Evolutionary conservation across 768 basidiomycete species (phyloP).

Genomic region (Suillus sp.): DNA sequence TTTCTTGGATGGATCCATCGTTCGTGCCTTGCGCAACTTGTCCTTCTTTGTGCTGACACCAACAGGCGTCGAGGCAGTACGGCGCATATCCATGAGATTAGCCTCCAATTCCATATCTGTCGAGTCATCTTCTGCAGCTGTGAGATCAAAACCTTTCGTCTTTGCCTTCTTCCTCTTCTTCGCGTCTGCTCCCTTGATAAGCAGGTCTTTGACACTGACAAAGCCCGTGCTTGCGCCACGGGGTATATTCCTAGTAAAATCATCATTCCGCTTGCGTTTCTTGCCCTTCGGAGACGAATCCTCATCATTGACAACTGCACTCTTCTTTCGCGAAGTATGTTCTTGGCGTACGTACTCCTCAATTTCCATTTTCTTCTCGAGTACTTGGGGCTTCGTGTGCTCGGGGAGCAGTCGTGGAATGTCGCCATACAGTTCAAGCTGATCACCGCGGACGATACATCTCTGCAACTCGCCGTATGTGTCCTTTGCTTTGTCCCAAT

Average conservation of each 20-base stretch:
- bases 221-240: slow-evolving; percentile 71
- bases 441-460: slow-evolving; percentile 80
- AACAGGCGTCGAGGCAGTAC: slow-evolving; percentile 46
- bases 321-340: slow-evolving; percentile 40
- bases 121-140: slow-evolving; percentile 63
- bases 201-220: slow-evolving; percentile 63
- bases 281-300: slow-evolving; percentile 37
- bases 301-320: slow-evolving; percentile 27
- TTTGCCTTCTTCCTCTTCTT: slow-evolving; percentile 47
- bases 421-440: slow-evolving; percentile 92
- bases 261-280: slow-evolving; percentile 74
- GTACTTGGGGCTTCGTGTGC: slow-evolving; percentile 70
- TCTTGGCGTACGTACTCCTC: slow-evolving; percentile 66
- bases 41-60: slow-evolving; percentile 39
- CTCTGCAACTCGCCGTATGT: slow-evolving; percentile 89
- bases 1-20: slow-evolving; percentile 36
- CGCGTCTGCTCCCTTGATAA: slow-evolving; percentile 49
- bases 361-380: slow-evolving; percentile 85
- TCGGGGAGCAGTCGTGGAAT: slow-evolving; percentile 84
- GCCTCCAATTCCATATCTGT: slow-evolving; percentile 68
- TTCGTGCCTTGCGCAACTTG: slow-evolving; percentile 48
- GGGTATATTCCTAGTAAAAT: slow-evolving; percentile 71
- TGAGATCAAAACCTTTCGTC: slow-evolving; percentile 47
- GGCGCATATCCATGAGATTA: slow-evolving; percentile 49
- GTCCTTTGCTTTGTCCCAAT: slow-evolving; percentile 85